A percentile compares a stretch with the other conserved stretches of the same genome.
These are phyloP conservation scores for Diaporthe nobilis DNA, from an alignment of 2,329 filamentous ascomycete species.

Conservation along the genomic window DNA sequence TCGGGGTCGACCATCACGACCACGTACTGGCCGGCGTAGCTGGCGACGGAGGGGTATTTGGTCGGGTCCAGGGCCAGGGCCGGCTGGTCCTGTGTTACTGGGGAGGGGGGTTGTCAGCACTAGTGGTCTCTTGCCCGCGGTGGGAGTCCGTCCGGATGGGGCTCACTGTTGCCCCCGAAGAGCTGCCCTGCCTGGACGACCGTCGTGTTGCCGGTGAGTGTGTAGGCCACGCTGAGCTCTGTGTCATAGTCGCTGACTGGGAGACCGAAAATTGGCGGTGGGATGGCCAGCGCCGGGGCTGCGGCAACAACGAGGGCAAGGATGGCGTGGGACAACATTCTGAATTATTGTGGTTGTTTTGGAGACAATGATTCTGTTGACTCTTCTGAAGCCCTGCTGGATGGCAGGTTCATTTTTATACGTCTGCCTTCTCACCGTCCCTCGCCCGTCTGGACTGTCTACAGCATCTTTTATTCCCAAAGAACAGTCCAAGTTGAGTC, in stretches of 20 bases:
- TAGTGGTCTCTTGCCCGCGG: too few species aligned
- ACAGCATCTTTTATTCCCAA: not conserved
- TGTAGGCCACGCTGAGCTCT: conserved; percentile 36
- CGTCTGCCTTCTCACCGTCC: not conserved
- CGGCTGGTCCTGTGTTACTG: conserved; percentile 37
- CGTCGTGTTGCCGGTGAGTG: conserved; percentile 29
- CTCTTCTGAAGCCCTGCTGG: not conserved
- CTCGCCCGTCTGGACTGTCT: not conserved
- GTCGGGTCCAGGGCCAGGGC: conserved; percentile 24
- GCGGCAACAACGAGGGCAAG: conserved; percentile 19
- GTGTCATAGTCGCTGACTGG: conserved; percentile 31
- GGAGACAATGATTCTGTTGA: not conserved
- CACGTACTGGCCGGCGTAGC: conserved; percentile 27
- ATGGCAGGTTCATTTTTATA: conserved; percentile 3
- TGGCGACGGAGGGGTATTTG: conserved; percentile 17
- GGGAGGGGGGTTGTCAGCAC: not conserved
- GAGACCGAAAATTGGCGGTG: conserved; percentile 37
- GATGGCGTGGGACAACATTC: conserved; percentile 20
- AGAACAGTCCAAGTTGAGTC: not conserved
- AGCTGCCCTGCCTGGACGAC: conserved; percentile 24
- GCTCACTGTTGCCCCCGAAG: conserved; percentile 24
- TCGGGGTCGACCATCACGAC: conserved; percentile 40
- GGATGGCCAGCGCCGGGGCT: conserved; percentile 37
- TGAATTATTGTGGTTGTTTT: not conserved
- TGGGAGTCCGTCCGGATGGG: too few species aligned